Evolutionary conservation across 805 yeast species (phyloP).

Genomic region (Starmerella stellata): DNA sequence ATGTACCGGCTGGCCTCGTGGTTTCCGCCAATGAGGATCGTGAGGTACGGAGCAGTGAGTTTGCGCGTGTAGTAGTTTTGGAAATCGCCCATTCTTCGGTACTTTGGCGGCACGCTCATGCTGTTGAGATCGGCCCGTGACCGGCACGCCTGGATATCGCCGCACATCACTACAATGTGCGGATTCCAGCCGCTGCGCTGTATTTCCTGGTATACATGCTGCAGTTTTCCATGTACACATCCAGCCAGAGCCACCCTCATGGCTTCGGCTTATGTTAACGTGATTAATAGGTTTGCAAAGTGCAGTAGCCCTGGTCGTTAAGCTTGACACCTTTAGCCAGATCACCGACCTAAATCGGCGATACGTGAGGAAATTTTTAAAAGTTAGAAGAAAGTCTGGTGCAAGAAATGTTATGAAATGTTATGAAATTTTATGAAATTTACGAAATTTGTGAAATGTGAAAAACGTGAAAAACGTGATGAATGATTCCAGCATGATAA

Average conservation of each 20-base stretch:
- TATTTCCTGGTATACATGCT: slow-evolving; percentile 10
- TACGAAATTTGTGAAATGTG: no score
- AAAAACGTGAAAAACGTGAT: no score
- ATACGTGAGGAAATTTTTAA: no score
- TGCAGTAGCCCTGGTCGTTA: no score
- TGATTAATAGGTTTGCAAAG: no score
- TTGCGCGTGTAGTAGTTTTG: slow-evolving; percentile 46
- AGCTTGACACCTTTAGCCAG: no score
- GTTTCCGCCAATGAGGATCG: slow-evolving; percentile 84
- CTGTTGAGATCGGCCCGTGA: slow-evolving; percentile 43
- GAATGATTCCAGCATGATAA: no score
- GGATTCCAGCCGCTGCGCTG: slow-evolving; percentile 2
- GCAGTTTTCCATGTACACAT: slow-evolving; percentile 17
- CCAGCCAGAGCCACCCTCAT: slow-evolving; percentile 19
- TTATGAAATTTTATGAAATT: no score
- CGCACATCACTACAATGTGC: slow-evolving; percentile 60
- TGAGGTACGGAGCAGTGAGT: slow-evolving; percentile 49
- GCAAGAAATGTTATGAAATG: no score
- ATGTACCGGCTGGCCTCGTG: slow-evolving; percentile 78
- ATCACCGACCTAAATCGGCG: no score
- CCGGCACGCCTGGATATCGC: slow-evolving; percentile 78
- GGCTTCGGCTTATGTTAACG: neutral
- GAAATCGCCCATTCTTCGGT: slow-evolving; percentile 61
- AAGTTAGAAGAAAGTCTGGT: no score
- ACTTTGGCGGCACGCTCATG: slow-evolving; percentile 66